Base-by-base conservation (phyloP, 176 grass and related monocot species). In the Oryza glumipatula region DNA sequence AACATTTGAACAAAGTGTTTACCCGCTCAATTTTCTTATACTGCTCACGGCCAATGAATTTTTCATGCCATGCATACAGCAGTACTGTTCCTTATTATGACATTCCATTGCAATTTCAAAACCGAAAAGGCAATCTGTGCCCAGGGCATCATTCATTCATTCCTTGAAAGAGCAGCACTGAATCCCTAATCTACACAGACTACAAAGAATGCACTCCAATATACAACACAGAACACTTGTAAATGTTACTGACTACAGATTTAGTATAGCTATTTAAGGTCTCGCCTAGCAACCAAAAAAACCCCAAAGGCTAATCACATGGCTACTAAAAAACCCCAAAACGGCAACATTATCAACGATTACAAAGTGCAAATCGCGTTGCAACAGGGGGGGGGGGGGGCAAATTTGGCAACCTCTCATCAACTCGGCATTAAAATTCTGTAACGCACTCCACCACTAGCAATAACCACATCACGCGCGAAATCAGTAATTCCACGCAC, bases 401-500 rank as follows among this genome's bases (percentile, higher is more conserved):
- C 30, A 54, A 33, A 44, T 17, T 80, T 64, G 48, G 30, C 74
- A 79, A 70, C 56, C 21, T 21, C 76, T 47, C 17, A 83, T 74
- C 33, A 51, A 76, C 32, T 67, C 0, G 11, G 10, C 41, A 61
- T 64, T 70, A 70, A 71, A 76, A 71, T 87, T 66, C 52, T 66
- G 47, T n/a, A 69, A 61, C 23, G 49, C 38, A 1, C 60, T 11
- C 28, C n/a, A 36, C 28, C n/a, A 36, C 44, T 43, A 49, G 3
- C 47, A 81, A 77, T 17, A 82, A 82, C 61, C 69, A 82, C 1
- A 68, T 28, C 28, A 81, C 13, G 44, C 41, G 67, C 19, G 19
- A 48, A 83, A 78, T 75, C 81, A 74, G 69, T 67, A 70, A 32
- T 9, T 83, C 75, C 76, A 70, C 10, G 9, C 11, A 13, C 41